Percentiles rank a stretch among this genome's conserved stretches.
Evolutionary conservation across 345 rosid genomes (phyloP).

Genomic region (Arabidopsis arenosa): DNA sequence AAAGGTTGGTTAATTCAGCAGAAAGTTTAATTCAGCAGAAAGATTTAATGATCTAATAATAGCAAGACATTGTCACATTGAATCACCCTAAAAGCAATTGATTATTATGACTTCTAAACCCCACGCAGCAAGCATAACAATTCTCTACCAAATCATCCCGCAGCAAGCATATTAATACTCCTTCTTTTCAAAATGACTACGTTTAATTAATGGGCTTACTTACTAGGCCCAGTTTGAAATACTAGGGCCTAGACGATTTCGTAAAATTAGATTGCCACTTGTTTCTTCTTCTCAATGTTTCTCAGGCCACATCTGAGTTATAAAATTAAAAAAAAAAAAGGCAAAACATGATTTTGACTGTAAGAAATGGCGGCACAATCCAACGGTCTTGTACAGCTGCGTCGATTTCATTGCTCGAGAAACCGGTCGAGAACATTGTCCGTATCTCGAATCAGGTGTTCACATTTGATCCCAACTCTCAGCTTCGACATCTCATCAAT

Average conservation of each 20-base stretch:
- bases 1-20: neutral
- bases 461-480: slow-evolving; percentile 53
- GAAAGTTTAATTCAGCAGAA: neutral
- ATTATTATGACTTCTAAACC: too few species aligned
- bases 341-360: slow-evolving; percentile 26
- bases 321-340: too few species aligned
- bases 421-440: slow-evolving; percentile 20
- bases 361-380: slow-evolving; percentile 38
- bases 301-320: too few species aligned
- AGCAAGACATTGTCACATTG: neutral
- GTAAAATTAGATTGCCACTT: neutral
- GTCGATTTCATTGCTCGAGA: slow-evolving; percentile 20
- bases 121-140: too few species aligned
- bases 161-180: too few species aligned
- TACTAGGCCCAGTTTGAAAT: neutral
- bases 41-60: neutral
- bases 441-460: slow-evolving; percentile 22
- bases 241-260: neutral
- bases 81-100: neutral
- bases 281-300: too few species aligned
- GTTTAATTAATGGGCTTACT: neutral
- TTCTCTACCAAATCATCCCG: too few species aligned
- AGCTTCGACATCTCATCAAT: slow-evolving; percentile 45
- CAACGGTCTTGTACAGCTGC: slow-evolving; percentile 38
- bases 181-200: neutral